These are phyloP conservation scores for Phoenix dactylifera DNA, from an alignment of 176 grass and related monocot species.

Conservation along the genomic window DNA sequence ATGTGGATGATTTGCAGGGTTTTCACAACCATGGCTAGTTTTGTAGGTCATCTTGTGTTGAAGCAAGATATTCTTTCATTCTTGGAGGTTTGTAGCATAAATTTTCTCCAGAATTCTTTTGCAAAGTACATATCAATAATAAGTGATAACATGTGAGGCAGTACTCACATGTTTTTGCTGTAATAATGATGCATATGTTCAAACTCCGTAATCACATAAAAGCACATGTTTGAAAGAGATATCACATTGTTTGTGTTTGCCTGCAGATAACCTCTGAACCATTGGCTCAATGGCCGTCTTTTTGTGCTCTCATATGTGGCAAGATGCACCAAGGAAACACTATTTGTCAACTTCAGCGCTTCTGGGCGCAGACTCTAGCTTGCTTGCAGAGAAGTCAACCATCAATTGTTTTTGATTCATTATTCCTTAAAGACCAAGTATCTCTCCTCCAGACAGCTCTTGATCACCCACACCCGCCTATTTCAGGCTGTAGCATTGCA, in stretches of 20 bases:
- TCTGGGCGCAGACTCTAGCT: conserved; percentile 37
- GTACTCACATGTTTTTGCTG: conserved; percentile 2
- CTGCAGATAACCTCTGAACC: conserved; percentile 45
- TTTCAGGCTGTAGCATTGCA: conserved; percentile 26
- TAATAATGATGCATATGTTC: not conserved
- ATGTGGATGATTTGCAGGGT: conserved; percentile 29
- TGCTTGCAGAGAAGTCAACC: conserved; percentile 33
- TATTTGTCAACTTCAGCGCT: conserved; percentile 27
- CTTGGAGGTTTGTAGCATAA: conserved; percentile 38
- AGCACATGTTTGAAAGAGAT: not conserved
- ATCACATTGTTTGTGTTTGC: not conserved
- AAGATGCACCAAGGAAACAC: conserved; percentile 26
- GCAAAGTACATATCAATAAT: not conserved
- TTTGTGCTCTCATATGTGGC: conserved; percentile 13
- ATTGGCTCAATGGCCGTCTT: conserved; percentile 41
- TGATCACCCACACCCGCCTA: conserved; percentile 32
- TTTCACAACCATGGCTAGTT: conserved; percentile 30
- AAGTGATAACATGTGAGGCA: not conserved
- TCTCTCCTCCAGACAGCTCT: conserved; percentile 36
- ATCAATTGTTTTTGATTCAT: conserved; percentile 24
- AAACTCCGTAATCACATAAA: not conserved
- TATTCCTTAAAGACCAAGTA: conserved; percentile 25
- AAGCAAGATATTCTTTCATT: conserved; percentile 34
- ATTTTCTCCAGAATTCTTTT: conserved; percentile 8
- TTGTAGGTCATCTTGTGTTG: conserved; percentile 19